Evolutionary conservation across 805 yeast species (phyloP).

Genomic region (Nakazawaea ambrosiae): DNA sequence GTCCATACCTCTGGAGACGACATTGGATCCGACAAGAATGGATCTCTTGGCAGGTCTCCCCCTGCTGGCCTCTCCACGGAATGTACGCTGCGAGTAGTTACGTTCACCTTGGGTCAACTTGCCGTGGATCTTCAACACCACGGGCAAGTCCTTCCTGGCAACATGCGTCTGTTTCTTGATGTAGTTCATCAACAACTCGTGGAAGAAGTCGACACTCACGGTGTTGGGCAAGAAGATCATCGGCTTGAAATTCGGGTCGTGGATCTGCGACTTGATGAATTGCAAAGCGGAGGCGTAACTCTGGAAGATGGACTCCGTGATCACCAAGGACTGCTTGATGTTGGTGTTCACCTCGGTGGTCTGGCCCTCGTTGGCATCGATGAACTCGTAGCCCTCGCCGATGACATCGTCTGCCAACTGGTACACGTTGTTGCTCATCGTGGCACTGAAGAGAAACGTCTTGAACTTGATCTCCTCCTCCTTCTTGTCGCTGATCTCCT

Average conservation of each 20-base stretch:
- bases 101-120: conserved; percentile 64
- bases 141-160: conserved; percentile 4
- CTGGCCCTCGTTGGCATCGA: conserved; percentile 77
- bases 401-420: conserved; percentile 54
- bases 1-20: conserved; percentile 96
- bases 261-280: conserved; percentile 34
- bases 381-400: conserved; percentile 44
- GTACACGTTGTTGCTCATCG: conserved; percentile 65
- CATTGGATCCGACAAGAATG: conserved; percentile 79
- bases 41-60: conserved; percentile 30
- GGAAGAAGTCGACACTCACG: conserved; percentile 53
- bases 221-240: conserved; percentile 81
- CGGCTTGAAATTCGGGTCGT: conserved; percentile 52
- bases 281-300: conserved; percentile 51
- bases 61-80: conserved; percentile 15
- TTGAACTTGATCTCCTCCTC: conserved; percentile 36
- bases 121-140: conserved; percentile 51
- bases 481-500: conserved; percentile 18
- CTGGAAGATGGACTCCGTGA: conserved; percentile 48
- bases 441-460: conserved; percentile 81
- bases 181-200: conserved; percentile 30
- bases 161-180: conserved; percentile 14
- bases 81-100: conserved; percentile 21
- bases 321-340: conserved; percentile 60
- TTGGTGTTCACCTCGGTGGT: conserved; percentile 57